phyloP scores from a whole-genome alignment of 306 rosid genomes.

The Prunus padus region DNA sequence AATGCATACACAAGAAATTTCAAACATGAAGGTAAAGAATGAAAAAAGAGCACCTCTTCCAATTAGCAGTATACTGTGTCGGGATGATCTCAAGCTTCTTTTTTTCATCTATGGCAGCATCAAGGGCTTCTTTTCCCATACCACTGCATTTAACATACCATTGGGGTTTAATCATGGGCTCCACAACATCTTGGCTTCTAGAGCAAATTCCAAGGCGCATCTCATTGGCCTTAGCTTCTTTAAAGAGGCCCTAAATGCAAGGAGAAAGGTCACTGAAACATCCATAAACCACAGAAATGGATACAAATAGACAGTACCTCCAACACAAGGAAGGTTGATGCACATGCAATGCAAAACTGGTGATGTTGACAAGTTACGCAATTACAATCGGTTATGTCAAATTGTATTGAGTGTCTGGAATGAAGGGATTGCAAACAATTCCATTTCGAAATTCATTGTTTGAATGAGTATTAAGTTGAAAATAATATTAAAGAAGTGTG shows the following conservation, averaged over 20 bases:
- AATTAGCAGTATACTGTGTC: constrained; percentile 80
- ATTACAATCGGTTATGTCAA: background rate
- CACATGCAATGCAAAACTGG: background rate
- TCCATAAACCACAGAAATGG: background rate
- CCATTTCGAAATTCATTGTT: background rate
- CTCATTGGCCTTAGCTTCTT: constrained; percentile 82
- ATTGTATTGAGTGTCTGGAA: background rate
- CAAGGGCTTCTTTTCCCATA: constrained; percentile 71
- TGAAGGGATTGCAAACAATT: background rate
- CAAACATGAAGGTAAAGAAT: background rate
- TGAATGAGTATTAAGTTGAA: background rate
- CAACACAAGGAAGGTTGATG: background rate
- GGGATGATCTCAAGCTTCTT: constrained; percentile 67
- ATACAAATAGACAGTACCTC: constrained; percentile 10
- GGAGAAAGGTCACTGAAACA: constrained; percentile 25
- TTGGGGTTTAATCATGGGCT: constrained; percentile 92
- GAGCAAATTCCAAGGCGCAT: constrained; percentile 95
- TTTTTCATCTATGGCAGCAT: constrained; percentile 66
- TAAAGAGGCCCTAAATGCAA: constrained; percentile 66
- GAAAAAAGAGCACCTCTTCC: constrained; percentile 56
- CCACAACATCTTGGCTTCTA: constrained; percentile 90
- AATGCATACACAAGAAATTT: background rate
- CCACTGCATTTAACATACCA: constrained; percentile 81
- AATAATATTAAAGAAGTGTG: background rate
- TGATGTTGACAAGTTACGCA: background rate